phyloP scores from a whole-genome alignment of 805 yeast species.

The Cyberlindnera petersonii region DNA sequence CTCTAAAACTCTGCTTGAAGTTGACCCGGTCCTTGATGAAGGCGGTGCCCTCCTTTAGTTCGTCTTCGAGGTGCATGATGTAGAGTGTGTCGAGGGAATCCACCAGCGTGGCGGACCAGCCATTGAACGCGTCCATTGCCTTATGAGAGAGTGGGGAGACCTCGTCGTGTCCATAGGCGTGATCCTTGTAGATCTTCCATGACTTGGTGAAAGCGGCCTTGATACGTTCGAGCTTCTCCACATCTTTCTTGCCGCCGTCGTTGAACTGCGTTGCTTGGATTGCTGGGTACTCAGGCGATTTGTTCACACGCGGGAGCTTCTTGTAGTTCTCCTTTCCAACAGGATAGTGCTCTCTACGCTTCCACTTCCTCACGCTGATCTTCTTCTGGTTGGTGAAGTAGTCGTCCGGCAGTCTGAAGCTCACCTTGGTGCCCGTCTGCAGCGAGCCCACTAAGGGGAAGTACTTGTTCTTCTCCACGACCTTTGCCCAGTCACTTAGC shows the following conservation, averaged over 20 bases:
- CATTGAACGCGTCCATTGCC: constrained; percentile 39
- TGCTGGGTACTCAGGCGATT: constrained; percentile 20
- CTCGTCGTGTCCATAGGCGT: constrained; percentile 46
- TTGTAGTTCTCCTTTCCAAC: constrained; percentile 24
- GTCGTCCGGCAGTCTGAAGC: constrained; percentile 16
- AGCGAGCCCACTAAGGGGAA: constrained; percentile 33
- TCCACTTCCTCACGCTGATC: constrained; percentile 17
- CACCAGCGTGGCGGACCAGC: constrained; percentile 48
- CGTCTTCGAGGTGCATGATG: constrained; percentile 40
- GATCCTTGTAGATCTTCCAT: constrained; percentile 40
- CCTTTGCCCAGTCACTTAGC: constrained; percentile 11
- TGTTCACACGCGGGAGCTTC: constrained; percentile 20
- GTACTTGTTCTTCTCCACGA: constrained; percentile 35
- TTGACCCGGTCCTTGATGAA: constrained; percentile 34
- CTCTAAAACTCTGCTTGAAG: constrained; percentile 37
- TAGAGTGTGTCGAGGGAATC: constrained; percentile 51
- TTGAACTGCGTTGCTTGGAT: constrained; percentile 30
- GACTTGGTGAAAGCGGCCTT: constrained; percentile 36
- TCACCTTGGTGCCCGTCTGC: constrained; percentile 12
- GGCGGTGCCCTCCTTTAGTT: constrained; percentile 36
- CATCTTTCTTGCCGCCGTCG: constrained; percentile 28
- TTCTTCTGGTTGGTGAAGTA: constrained; percentile 22
- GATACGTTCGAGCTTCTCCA: constrained; percentile 30
- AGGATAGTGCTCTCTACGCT: constrained; percentile 21
- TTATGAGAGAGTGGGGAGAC: constrained; percentile 35